Percentiles rank a stretch among this genome's conserved stretches.
Evolutionary conservation across 768 basidiomycete genomes (phyloP).

Genomic region (Tricholoma hemisulphureum): DNA sequence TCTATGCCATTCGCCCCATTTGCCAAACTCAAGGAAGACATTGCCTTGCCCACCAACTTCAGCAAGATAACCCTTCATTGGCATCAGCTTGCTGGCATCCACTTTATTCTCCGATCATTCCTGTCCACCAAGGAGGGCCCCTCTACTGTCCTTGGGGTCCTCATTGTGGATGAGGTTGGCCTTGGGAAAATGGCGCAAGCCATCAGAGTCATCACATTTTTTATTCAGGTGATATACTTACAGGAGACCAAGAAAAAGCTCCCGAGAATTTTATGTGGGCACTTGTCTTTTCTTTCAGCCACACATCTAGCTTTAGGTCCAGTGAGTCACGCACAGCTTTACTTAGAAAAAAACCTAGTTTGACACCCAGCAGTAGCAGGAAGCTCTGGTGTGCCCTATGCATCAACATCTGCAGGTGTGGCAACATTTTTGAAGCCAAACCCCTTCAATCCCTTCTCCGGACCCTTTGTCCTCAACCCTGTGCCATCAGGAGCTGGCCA

Average conservation of each 20-base stretch:
- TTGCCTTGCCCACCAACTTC: background rate
- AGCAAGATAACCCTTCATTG: constrained; percentile 15
- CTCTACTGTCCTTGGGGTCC: constrained; percentile 8
- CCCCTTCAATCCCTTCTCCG: background rate
- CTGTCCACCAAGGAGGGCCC: constrained; percentile 9
- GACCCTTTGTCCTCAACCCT: too few species aligned
- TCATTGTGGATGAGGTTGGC: constrained; percentile 31
- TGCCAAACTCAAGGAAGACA: too few species aligned
- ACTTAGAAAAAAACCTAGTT: background rate
- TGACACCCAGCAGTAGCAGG: background rate
- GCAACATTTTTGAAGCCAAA: background rate
- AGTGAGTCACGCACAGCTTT: background rate
- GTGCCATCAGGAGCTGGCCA: too few species aligned
- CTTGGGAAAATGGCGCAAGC: constrained; percentile 31
- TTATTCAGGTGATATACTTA: constrained; percentile 10
- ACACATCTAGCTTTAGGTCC: background rate
- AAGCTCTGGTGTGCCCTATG: background rate
- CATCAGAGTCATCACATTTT: constrained; percentile 16
- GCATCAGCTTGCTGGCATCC: constrained; percentile 27
- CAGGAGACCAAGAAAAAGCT: background rate
- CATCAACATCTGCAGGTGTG: background rate
- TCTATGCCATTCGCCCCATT: background rate
- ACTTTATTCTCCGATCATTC: constrained; percentile 15
- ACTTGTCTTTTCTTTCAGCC: background rate
- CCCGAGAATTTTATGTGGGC: constrained; percentile 6